Evolutionary conservation across 2,329 filamentous ascomycete genomes (phyloP), one percentile per base, ranked within the genome.

Genomic region (Epicoccum nigrum): DNA sequence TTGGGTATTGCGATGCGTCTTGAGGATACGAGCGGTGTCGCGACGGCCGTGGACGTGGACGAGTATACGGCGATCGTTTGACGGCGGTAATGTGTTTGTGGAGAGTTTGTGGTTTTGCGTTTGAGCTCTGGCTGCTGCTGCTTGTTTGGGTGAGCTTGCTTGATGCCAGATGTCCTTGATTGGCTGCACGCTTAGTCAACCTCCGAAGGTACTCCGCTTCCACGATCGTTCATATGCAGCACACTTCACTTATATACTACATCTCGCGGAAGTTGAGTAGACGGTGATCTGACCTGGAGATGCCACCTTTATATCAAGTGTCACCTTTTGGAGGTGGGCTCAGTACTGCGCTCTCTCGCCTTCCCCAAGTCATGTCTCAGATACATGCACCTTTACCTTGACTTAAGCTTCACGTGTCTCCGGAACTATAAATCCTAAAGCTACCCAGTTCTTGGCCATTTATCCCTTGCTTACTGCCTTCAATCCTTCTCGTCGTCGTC

Each of bases 101-200:
- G 38, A 33, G 39, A 37, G 34, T 27, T 20, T 32, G 55, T 48
- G 28, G 11, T 52, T 34, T 43, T 51, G 54, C 55, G 38, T 50
- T 49, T 46, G 32, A 60, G 45, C 46, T 56, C 30, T 20, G 2
- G 25, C 8, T 31, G 31, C n/a, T 11, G 25, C 8, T 31, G 31
- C n/a, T 11, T 23, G 30, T 55, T 42, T 30, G 58, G 37, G 52
- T 50, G 52, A 58, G 63, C 59, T 64, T 64, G 63, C 59, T 64
- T 64, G 60, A 62, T 60, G 65, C 65, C 65, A 68, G 60, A 66
- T 68, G 61, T 64, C 60, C 23, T 60, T 60, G 51, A 56, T 41
- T 59, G 58, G 45, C 32, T 37, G 15, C n/a, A n/a, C n/a, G 60
- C 60, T 64, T 63, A 47, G 37, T 40, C 37, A 33, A 62, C 58